phyloP scores from a whole-genome alignment of 1,284 basidiomycete species.

The Malassezia dermatis region DNA sequence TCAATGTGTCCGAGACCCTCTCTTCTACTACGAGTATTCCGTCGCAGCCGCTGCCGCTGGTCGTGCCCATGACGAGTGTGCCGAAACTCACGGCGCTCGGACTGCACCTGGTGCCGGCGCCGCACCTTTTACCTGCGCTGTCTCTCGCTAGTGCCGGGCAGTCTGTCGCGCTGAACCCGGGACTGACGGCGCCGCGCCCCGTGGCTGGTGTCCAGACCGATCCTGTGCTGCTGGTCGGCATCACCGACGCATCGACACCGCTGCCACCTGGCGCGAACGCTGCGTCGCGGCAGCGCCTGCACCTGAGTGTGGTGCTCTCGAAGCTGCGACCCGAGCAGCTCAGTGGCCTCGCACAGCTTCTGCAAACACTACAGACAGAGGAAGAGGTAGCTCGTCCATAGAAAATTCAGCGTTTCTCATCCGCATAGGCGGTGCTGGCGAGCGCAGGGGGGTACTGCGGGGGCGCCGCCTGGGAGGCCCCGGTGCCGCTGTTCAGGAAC shows the following conservation, averaged over 20 bases:
- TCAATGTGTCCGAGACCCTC: background rate
- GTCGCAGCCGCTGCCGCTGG: constrained; percentile 38
- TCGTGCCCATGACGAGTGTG: constrained; percentile 38
- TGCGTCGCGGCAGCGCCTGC: constrained; percentile 33
- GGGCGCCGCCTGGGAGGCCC: background rate
- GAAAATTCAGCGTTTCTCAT: constrained; percentile 2
- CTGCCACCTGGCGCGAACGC: constrained; percentile 3
- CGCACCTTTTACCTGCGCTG: constrained; percentile 33
- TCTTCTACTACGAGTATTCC: constrained; percentile 25
- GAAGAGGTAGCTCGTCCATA: constrained; percentile 3
- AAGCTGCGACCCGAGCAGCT: constrained; percentile 37
- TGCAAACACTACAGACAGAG: constrained; percentile 39
- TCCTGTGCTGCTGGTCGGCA: constrained; percentile 39
- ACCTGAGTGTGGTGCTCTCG: constrained; percentile 40
- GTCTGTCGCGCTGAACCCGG: constrained; percentile 12
- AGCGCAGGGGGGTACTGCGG: background rate
- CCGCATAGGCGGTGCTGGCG: background rate
- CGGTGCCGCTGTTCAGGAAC: constrained; percentile 3
- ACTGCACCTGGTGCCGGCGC: constrained; percentile 32
- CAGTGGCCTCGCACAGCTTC: constrained; percentile 34
- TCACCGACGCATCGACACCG: constrained; percentile 26
- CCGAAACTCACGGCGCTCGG: constrained; percentile 33
- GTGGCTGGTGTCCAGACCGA: constrained; percentile 32
- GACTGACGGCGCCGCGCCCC: constrained; percentile 26
- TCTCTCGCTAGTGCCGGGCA: constrained; percentile 21